These are phyloP conservation scores for Violaceomyces palustris DNA, from an alignment of 1,284 basidiomycete species.

Conservation along the genomic window DNA sequence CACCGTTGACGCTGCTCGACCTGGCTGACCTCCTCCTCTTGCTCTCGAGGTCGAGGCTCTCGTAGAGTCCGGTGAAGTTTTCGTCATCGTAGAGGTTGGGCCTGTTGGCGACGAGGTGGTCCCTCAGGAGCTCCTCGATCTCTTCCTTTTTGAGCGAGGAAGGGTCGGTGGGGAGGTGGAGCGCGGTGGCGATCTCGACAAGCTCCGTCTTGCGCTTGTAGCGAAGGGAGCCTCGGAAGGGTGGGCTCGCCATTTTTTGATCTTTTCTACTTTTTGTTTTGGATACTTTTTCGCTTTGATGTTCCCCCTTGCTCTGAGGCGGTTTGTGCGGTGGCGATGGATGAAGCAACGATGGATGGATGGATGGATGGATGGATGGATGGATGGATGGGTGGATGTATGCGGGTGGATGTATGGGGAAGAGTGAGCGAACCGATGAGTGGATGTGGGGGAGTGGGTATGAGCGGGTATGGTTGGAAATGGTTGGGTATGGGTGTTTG, in stretches of 20 bases:
- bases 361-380: background rate
- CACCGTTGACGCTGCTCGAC: constrained; percentile 29
- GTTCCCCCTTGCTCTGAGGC: background rate
- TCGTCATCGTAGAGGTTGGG: constrained; percentile 13
- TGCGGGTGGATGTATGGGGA: background rate
- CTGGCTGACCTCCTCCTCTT: constrained; percentile 16
- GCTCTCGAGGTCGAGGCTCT: constrained; percentile 28
- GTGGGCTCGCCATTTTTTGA: constrained; percentile 22
- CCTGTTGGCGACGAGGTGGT: constrained; percentile 28
- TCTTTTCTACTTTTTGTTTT: no score
- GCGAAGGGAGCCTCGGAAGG: constrained; percentile 36
- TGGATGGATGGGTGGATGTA: background rate
- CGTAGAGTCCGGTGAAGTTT: constrained; percentile 34
- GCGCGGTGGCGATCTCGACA: constrained; percentile 34
- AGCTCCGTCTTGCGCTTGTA: constrained; percentile 40
- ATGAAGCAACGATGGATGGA: background rate
- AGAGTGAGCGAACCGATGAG: no score
- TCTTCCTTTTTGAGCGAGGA: constrained; percentile 30
- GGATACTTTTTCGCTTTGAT: background rate
- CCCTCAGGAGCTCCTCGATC: constrained; percentile 33
- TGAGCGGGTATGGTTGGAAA: constrained; percentile 1
- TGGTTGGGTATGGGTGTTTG: constrained; percentile 7
- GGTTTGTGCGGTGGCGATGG: background rate
- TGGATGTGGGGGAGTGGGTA: no score
- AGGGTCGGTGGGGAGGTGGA: constrained; percentile 24